A percentile compares a stretch with the other conserved stretches of the same genome.
Evolutionary conservation across 768 basidiomycete species (phyloP).

Genomic region (Suillus brevipes): DNA sequence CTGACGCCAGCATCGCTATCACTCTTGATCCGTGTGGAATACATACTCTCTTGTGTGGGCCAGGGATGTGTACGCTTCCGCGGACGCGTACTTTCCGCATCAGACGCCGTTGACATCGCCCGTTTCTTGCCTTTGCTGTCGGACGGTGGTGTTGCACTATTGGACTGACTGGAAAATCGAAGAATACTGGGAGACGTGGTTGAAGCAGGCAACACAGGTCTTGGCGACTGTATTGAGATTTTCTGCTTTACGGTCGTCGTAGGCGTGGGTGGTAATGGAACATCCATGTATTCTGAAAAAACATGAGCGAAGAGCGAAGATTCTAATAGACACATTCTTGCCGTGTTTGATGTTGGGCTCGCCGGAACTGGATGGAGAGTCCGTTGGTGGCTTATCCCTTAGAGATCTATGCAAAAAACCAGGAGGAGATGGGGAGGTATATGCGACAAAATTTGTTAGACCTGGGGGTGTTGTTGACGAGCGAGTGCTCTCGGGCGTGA

Average conservation of each 20-base stretch:
- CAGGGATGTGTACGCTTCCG: constrained; percentile 42
- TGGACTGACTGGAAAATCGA: constrained; percentile 26
- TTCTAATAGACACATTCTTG: constrained; percentile 15
- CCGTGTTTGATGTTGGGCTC: constrained; percentile 31
- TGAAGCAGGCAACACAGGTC: constrained; percentile 28
- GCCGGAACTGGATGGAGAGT: constrained; percentile 22
- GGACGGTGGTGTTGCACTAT: constrained; percentile 27
- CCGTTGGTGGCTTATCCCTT: constrained; percentile 19
- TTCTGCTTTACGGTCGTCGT: constrained; percentile 19
- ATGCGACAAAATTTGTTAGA: constrained; percentile 31
- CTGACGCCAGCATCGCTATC: constrained; percentile 48
- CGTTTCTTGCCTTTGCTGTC: constrained; percentile 41
- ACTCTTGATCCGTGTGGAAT: constrained; percentile 42
- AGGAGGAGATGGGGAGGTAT: constrained; percentile 36
- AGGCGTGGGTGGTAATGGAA: constrained; percentile 15
- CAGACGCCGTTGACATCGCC: constrained; percentile 24
- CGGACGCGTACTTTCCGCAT: constrained; percentile 30
- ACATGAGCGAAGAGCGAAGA: background rate
- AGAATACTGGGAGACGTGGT: constrained; percentile 38
- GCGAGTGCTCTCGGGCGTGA: constrained; percentile 34
- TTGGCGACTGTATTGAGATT: constrained; percentile 31
- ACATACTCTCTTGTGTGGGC: constrained; percentile 46
- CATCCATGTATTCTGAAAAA: background rate
- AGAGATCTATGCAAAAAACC: constrained; percentile 35
- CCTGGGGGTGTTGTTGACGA: constrained; percentile 35